Evolutionary conservation across 257 asterid genomes (phyloP), one percentile per base, ranked within the genome.

Genomic region (Asclepias syriaca): DNA sequence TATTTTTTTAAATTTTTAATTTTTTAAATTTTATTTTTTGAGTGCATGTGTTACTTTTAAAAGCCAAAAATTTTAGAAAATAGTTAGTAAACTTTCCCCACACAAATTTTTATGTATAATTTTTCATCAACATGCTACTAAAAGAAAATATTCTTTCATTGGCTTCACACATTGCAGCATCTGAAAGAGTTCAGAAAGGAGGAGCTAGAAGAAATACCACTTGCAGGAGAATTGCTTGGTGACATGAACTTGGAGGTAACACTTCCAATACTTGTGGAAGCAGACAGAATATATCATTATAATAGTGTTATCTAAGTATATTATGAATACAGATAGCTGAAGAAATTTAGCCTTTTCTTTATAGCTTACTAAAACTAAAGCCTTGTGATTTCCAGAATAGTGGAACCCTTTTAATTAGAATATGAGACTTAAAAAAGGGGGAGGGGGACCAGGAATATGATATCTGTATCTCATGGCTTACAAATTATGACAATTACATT

Each of bases 181-280:
- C 76, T 93, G 85, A 88, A 79, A 77, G 87, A 69, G 75, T 61
- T 86, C 66, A 81, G 81, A 72, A 89, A 77, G 81, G 89, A 87
- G 74, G 88, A 80, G 89, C 84, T 87, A 75, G 89, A 87, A 66
- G 96, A 91, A 88, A 84, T 94, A 78, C 90, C 93, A 68, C 83
- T 84, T 68, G 81, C 78, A 75, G 66, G 83, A 29, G 97, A 91
- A 57, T 68, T 88, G 60, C 77, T 91, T 65, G 84, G 74, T 32
- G 96, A 93, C 82, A 64, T 92, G 46, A 80, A 80, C 63, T 66
- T 72, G 14, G 96, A 89, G 98, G 98, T 90, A 85, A 77, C 39
- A 49, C 46, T 29, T 11, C 50, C 16, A 59, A 45, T 6, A 5
- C 49, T 15, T 69, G 14, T 74, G 51, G 29, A 65, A 14, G 40